Conservation (phyloP, 2,329 filamentous ascomycete species). For the Scleromitrula shiraiana region DNA sequence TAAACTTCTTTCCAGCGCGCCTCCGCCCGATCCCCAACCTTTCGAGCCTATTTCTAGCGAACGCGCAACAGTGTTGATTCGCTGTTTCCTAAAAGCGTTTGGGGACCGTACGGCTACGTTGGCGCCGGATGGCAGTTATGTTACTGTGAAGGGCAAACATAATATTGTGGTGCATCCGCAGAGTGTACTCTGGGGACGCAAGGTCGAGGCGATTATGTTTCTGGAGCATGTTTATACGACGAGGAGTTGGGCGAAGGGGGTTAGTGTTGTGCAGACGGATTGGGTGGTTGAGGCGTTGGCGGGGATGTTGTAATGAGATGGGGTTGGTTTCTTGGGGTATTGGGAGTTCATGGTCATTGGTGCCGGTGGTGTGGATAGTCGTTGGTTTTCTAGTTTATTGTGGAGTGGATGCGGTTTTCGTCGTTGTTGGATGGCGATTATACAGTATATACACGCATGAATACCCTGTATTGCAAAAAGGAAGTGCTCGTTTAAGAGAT, state of each 20-base stretch:
- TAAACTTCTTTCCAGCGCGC: conserved; percentile 35
- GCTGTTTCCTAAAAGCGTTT: conserved; percentile 56
- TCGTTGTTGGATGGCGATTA: too few relatives aligned
- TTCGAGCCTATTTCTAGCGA: conserved; percentile 49
- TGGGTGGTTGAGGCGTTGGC: conserved; percentile 41
- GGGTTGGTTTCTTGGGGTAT: neutral
- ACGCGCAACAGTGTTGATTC: conserved; percentile 45
- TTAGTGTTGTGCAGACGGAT: conserved; percentile 50
- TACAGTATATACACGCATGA: too few relatives aligned
- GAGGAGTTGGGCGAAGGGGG: conserved; percentile 60
- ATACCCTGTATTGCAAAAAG: too few relatives aligned
- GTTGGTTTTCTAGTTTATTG: too few relatives aligned
- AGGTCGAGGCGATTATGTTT: conserved; percentile 61
- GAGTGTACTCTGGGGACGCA: conserved; percentile 54
- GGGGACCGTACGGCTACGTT: conserved; percentile 52
- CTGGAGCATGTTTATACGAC: conserved; percentile 58
- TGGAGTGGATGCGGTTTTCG: too few relatives aligned
- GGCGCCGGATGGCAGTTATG: conserved; percentile 52
- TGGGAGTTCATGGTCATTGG: neutral
- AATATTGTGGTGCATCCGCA: conserved; percentile 54
- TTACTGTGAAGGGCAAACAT: conserved; percentile 52
- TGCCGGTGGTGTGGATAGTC: too few relatives aligned
- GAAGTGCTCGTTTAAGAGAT: too few relatives aligned
- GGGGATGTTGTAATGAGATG: conserved; percentile 8
- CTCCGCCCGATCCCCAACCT: conserved; percentile 45